Evolutionary conservation across 1,284 basidiomycete genomes (phyloP).

Genomic region (Kalmanozyma brasiliensis): DNA sequence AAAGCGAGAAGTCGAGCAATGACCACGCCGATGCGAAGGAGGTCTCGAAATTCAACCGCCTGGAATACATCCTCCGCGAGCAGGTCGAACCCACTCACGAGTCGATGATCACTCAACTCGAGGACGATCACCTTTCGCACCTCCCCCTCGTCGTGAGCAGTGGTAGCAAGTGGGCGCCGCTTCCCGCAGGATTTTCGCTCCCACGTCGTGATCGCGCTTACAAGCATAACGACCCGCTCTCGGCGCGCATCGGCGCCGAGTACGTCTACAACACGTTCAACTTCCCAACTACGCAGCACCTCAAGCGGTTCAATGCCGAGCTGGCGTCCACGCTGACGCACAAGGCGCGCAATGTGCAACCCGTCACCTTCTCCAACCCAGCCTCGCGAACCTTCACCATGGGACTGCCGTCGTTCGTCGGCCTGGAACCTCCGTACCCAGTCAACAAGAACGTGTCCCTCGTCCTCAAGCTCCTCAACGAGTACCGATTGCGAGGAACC

Average conservation of each 20-base stretch:
- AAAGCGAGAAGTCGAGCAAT: not conserved
- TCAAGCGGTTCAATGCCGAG: conserved; percentile 14
- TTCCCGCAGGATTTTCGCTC: not conserved
- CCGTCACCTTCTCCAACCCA: conserved; percentile 15
- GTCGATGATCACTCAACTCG: conserved; percentile 4
- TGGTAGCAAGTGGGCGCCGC: conserved; percentile 5
- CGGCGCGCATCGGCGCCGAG: not conserved
- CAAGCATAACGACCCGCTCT: not conserved
- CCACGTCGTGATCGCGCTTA: conserved; percentile 1
- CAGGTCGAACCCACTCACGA: conserved; percentile 1
- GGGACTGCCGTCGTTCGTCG: conserved; percentile 22
- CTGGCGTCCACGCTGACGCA: conserved; percentile 1
- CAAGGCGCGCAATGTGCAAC: not conserved
- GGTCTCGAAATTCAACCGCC: not conserved
- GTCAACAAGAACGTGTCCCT: not conserved
- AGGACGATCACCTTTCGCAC: not conserved
- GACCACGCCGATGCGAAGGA: not conserved
- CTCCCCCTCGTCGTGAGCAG: conserved; percentile 16
- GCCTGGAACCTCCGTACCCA: conserved; percentile 16
- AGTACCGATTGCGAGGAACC: conserved; percentile 1
- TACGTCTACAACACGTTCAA: conserved; percentile 32
- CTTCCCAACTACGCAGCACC: conserved; percentile 5
- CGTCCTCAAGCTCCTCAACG: not conserved
- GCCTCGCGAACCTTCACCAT: conserved; percentile 10
- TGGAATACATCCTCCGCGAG: conserved; percentile 11